Conservation (phyloP, 1,284 basidiomycete species). For the Cryptococcus sp. region DNA sequence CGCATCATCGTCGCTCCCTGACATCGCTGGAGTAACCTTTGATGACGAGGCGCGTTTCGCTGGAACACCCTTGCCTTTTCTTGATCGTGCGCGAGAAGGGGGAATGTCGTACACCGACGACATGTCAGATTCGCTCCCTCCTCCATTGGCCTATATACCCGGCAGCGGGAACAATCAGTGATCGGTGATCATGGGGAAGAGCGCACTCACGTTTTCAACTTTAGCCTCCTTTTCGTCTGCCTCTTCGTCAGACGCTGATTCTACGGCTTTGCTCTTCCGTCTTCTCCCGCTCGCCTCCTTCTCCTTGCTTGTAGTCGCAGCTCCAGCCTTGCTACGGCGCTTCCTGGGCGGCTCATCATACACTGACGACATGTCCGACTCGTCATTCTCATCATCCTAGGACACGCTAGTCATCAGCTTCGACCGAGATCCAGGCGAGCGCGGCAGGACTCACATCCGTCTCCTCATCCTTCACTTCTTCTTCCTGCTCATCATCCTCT, state of each 20-base stretch:
- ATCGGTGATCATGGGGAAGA: too few species aligned
- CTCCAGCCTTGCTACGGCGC: background rate
- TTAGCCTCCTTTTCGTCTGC: background rate
- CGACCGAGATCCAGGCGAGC: too few species aligned
- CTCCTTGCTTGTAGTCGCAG: too few species aligned
- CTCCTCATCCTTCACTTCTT: background rate
- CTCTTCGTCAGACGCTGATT: background rate
- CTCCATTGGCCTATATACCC: background rate
- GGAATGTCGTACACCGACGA: slow-evolving; percentile 28
- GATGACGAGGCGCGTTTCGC: too few species aligned
- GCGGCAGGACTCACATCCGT: background rate
- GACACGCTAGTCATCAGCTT: background rate
- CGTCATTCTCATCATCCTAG: background rate
- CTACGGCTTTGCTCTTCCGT: too few species aligned
- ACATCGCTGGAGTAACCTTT: too few species aligned
- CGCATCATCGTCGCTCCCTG: too few species aligned
- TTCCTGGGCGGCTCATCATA: slow-evolving; percentile 23
- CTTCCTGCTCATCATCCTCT: slow-evolving; percentile 1
- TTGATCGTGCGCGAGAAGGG: background rate
- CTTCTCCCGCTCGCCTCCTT: too few species aligned
- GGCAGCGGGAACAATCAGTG: too few species aligned
- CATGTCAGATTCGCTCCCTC: slow-evolving; percentile 27
- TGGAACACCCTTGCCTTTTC: too few species aligned
- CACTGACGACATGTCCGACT: slow-evolving; percentile 33
- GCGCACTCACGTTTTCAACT: slow-evolving; percentile 2